Conservation (phyloP, 805 yeast genomes). For the Yarrowia divulgata region DNA sequence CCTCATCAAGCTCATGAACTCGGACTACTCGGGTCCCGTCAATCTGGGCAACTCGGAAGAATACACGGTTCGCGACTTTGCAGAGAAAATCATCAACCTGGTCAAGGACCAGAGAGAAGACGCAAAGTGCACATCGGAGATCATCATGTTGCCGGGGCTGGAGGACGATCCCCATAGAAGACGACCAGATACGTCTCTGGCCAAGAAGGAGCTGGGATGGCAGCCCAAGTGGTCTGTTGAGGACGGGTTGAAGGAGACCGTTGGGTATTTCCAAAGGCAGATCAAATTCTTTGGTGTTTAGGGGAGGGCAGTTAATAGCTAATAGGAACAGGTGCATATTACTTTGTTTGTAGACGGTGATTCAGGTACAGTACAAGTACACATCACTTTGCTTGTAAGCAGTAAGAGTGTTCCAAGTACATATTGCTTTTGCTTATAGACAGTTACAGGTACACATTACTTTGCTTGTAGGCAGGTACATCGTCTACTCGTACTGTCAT, state of each 20-base stretch:
- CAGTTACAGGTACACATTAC: background rate
- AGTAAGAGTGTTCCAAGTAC: too few species aligned
- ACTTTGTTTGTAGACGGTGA: too few species aligned
- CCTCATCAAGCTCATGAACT: conserved; percentile 45
- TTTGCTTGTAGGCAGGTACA: background rate
- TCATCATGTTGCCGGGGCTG: conserved; percentile 43
- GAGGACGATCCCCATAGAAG: conserved; percentile 46
- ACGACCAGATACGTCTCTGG: conserved; percentile 45
- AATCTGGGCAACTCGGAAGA: conserved; percentile 47
- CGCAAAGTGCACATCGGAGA: conserved; percentile 41
- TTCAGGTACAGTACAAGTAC: too few species aligned
- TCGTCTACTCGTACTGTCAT: background rate
- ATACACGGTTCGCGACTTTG: conserved; percentile 45
- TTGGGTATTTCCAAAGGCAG: conserved; percentile 44
- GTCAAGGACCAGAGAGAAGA: conserved; percentile 42
- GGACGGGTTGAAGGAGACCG: conserved; percentile 45
- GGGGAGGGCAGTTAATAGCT: background rate
- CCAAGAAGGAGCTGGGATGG: conserved; percentile 44
- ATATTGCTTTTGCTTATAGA: too few species aligned
- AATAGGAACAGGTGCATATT: background rate
- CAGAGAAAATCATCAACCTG: conserved; percentile 43
- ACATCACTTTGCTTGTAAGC: too few species aligned
- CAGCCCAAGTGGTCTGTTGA: conserved; percentile 45
- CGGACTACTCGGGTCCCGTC: conserved; percentile 46
- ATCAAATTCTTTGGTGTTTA: conserved; percentile 34